Percentiles rank a stretch among this genome's conserved stretches.
Evolutionary conservation across 2,329 filamentous ascomycete genomes (phyloP).

Genomic region (Ambrosiella xylebori): DNA sequence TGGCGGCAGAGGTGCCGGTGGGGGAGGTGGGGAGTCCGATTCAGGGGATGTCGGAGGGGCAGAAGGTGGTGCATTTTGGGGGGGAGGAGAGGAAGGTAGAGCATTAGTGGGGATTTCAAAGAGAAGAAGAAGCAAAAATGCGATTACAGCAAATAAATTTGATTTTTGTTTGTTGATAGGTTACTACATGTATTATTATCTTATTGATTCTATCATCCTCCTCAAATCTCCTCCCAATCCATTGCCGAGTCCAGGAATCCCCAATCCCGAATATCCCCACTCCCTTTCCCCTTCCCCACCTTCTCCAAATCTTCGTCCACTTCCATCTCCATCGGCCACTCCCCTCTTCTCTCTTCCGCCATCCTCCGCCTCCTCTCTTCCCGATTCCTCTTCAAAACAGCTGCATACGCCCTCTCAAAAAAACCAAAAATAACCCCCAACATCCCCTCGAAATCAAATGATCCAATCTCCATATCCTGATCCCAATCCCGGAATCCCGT

Average conservation of each 20-base stretch:
- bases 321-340: constrained; percentile 11
- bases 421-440: constrained; percentile 38
- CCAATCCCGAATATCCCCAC: constrained; percentile 23
- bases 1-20: constrained; percentile 17
- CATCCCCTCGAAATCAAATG: constrained; percentile 45
- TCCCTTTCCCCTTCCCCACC: constrained; percentile 15
- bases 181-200: neutral
- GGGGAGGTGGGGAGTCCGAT: constrained; percentile 8
- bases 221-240: constrained; percentile 32
- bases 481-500: constrained; percentile 25
- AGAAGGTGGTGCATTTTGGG: constrained; percentile 11
- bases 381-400: constrained; percentile 31
- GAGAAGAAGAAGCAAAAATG: neutral
- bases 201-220: neutral
- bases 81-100: constrained; percentile 7
- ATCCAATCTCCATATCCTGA: constrained; percentile 27
- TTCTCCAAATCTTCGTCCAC: constrained; percentile 16
- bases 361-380: constrained; percentile 12
- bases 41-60: constrained; percentile 10
- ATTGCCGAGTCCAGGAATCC: constrained; percentile 42
- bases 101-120: neutral
- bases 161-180: neutral
- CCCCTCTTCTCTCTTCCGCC: neutral
- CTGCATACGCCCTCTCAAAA: constrained; percentile 37
- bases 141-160: neutral